Evolutionary conservation across 163 green algal species (phyloP).

Genomic region (Prototheca wickerhamii): DNA sequence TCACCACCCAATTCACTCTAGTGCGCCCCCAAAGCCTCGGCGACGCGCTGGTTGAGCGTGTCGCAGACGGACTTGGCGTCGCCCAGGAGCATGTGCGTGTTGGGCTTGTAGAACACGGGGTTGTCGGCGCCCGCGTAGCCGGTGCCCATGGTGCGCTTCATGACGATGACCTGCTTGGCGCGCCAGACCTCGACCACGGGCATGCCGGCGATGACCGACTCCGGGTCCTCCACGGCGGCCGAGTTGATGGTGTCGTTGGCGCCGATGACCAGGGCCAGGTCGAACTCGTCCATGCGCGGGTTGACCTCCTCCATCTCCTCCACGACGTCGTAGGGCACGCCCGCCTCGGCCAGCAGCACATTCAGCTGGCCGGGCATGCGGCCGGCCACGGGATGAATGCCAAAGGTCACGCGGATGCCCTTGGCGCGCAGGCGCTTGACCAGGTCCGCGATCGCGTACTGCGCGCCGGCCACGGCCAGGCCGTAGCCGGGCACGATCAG

Average conservation of each 20-base stretch:
- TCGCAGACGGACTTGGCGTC: slow-evolving; percentile 42
- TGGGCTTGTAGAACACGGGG: slow-evolving; percentile 81
- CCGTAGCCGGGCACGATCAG: slow-evolving; percentile 89
- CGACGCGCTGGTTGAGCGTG: slow-evolving; percentile 4
- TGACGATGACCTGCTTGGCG: slow-evolving; percentile 73
- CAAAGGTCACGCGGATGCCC: slow-evolving; percentile 61
- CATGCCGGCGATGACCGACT: slow-evolving; percentile 85
- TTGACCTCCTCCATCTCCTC: slow-evolving; percentile 93
- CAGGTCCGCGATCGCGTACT: slow-evolving; percentile 71
- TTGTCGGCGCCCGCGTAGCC: slow-evolving; percentile 81
- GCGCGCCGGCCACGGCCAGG: slow-evolving; percentile 77
- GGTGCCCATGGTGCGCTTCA: slow-evolving; percentile 81
- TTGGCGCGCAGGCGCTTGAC: slow-evolving; percentile 45
- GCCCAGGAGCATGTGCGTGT: slow-evolving; percentile 72
- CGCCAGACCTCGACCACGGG: slow-evolving; percentile 86
- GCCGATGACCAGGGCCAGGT: slow-evolving; percentile 51
- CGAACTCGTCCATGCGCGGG: slow-evolving; percentile 39
- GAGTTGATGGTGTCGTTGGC: slow-evolving; percentile 72
- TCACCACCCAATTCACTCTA: not conserved
- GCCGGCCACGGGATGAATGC: slow-evolving; percentile 80
- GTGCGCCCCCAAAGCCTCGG: not conserved
- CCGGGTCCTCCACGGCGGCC: slow-evolving; percentile 75
- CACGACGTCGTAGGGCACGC: slow-evolving; percentile 60
- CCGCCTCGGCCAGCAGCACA: slow-evolving; percentile 89
- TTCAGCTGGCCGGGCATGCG: slow-evolving; percentile 92